phyloP scores from a whole-genome alignment of 139 green algal species.

The Yamagishiella unicocca region DNA sequence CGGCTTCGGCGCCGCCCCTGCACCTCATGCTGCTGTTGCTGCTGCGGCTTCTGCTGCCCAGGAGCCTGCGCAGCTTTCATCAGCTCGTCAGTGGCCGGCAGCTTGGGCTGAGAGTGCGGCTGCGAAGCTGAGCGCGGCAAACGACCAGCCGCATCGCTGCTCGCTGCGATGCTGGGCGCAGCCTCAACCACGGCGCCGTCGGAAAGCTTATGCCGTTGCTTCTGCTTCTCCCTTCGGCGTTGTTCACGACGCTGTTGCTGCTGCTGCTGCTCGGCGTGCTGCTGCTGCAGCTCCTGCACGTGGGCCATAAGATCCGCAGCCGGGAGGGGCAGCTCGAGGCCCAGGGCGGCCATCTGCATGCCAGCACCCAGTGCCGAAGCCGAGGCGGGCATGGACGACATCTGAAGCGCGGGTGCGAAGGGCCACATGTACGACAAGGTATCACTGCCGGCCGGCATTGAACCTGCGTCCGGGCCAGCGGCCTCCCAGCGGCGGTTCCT shows the following conservation, averaged over 20 bases:
- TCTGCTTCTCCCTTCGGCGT: neutral
- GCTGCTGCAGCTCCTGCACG: neutral
- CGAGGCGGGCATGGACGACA: neutral
- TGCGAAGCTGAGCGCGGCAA: no score
- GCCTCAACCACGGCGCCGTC: neutral
- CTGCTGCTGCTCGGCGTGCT: neutral
- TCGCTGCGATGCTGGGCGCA: no score
- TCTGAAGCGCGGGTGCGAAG: neutral
- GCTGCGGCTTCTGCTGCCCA: neutral
- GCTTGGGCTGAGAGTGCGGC: no score
- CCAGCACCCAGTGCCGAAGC: neutral
- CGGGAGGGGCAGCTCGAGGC: neutral
- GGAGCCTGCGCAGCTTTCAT: no score
- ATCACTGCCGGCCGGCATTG: no score
- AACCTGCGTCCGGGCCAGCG: no score
- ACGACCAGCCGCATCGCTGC: no score
- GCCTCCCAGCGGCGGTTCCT: no score
- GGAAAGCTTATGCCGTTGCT: neutral
- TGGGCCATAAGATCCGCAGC: neutral
- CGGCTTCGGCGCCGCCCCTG: neutral
- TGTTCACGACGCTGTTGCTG: neutral
- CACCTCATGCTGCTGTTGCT: neutral
- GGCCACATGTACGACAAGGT: no score
- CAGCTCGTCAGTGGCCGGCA: no score
- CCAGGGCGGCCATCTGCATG: neutral